Evolutionary conservation across 805 yeast genomes (phyloP), one percentile per base, ranked within the genome.

Genomic region (Yarrowia bubula): DNA sequence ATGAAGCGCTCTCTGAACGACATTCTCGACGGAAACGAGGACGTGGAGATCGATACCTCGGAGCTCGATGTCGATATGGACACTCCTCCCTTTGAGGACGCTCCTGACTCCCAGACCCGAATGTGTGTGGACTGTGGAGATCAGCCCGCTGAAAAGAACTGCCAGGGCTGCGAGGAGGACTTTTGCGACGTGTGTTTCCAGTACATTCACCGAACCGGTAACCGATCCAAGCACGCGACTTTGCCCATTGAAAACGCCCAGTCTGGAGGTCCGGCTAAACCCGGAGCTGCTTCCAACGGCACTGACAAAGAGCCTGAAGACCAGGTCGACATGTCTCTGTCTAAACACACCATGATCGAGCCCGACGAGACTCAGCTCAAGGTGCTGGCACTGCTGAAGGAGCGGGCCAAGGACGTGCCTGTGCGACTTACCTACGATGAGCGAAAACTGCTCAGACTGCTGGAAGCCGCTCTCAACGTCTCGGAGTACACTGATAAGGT

Each of bases 401-500:
- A 68, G 73, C 84, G 41, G 38, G 68, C 74, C 11, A 74, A 78
- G 66, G 88, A 79, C 69, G 85, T 89, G 61, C 96, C 96, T 14
- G 72, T 89, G 79, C 80, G 96, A 68, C 78, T 89, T 38, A 81
- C 88, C 0, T 76, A 77, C 55, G 88, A 86, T 50, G 96, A 89
- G 73, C 81, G 96, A 68, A 88, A 87, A 73, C 73, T 86, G 44
- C 75, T 89, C 64, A 79, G 88, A 66, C 75, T 89, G 46, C 76
- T 88, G 47, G 92, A 89, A 68, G 92, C 95, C 1, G 92, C 92
- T 0, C 76, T 89, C 62, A 83, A 86, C 69, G 96, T 89, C 10
- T 85, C 90, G 14, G 93, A 89, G 70, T 89, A 89, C 72, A 89
- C 93, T 0, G 92, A 88, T 70, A 83, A 85, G 70, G 91, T 89